A percentile compares a stretch with the other conserved stretches of the same genome.
These are phyloP conservation scores for Dillenia turbinata DNA, from an alignment of 164 flowering plant genomes.

Conservation along the genomic window DNA sequence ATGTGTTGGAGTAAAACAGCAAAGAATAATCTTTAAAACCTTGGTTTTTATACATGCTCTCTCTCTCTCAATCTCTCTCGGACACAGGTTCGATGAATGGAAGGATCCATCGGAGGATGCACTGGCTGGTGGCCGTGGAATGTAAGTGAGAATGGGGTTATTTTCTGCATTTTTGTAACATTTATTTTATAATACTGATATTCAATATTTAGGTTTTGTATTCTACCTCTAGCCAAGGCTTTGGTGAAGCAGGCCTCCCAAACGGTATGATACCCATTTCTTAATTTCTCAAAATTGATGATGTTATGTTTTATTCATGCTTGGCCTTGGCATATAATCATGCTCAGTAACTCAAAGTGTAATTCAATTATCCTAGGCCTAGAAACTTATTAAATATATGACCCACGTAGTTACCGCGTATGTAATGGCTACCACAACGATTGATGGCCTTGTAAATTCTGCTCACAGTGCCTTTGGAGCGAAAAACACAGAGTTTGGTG, in stretches of 20 bases:
- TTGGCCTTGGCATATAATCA: no score
- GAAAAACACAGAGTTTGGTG: no score
- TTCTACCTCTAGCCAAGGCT: conserved; percentile 41
- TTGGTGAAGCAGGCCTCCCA: conserved; percentile 26
- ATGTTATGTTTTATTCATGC: no score
- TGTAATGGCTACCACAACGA: no score
- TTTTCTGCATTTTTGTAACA: not conserved
- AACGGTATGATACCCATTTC: conserved; percentile 21
- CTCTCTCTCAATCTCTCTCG: conserved; percentile 9
- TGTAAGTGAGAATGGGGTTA: conserved; percentile 21
- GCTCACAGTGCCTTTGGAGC: no score
- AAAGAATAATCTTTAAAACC: not conserved
- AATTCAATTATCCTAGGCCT: no score
- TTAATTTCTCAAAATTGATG: no score
- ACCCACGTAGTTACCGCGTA: no score
- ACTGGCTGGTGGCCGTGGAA: conserved; percentile 57
- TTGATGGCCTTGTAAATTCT: no score
- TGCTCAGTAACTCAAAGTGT: no score
- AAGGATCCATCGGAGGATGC: conserved; percentile 60
- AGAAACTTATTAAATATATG: no score
- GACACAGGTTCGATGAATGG: conserved; percentile 50
- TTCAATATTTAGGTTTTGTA: conserved; percentile 35
- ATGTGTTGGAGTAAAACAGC: not conserved
- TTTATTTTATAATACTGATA: not conserved
- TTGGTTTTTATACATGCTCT: not conserved